Percentiles rank a stretch among this genome's conserved stretches.
Evolutionary conservation across 108 stramenopile species (phyloP).

Genomic region (Pseudonitzschia delicatissima): DNA sequence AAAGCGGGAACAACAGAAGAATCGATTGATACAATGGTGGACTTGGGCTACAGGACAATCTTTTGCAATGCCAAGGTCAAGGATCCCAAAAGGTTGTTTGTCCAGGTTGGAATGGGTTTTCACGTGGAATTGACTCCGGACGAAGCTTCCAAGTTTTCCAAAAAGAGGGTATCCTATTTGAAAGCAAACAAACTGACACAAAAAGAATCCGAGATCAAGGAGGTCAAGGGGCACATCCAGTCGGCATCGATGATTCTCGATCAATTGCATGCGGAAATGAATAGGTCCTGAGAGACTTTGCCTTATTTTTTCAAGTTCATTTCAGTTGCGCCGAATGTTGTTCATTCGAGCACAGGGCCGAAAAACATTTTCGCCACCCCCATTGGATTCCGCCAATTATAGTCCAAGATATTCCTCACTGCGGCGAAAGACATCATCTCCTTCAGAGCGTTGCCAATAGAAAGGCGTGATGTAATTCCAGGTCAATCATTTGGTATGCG

Average conservation of each 20-base stretch:
- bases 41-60: slow-evolving; percentile 49
- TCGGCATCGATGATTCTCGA: slow-evolving; percentile 18
- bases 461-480: too few species aligned
- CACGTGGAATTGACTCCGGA: slow-evolving; percentile 59
- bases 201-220: slow-evolving; percentile 27
- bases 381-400: too few species aligned
- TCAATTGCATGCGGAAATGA: slow-evolving; percentile 24
- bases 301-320: too few species aligned
- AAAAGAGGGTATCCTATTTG: slow-evolving; percentile 42
- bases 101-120: slow-evolving; percentile 73
- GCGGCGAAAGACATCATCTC: too few species aligned
- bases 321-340: too few species aligned
- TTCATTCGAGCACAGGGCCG: too few species aligned
- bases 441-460: too few species aligned
- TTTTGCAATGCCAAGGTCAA: slow-evolving; percentile 49
- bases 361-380: too few species aligned
- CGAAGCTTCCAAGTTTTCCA: slow-evolving; percentile 58
- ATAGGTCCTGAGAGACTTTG: neutral
- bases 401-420: too few species aligned
- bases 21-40: slow-evolving; percentile 21
- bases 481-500: too few species aligned
- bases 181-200: slow-evolving; percentile 29
- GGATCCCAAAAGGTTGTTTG: slow-evolving; percentile 34
- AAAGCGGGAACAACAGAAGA: neutral
- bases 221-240: slow-evolving; percentile 31